Percentiles rank a stretch among this genome's conserved stretches.
Conservation (phyloP, 2,329 filamentous ascomycete genomes). For the Pyricularia grisea region DNA sequence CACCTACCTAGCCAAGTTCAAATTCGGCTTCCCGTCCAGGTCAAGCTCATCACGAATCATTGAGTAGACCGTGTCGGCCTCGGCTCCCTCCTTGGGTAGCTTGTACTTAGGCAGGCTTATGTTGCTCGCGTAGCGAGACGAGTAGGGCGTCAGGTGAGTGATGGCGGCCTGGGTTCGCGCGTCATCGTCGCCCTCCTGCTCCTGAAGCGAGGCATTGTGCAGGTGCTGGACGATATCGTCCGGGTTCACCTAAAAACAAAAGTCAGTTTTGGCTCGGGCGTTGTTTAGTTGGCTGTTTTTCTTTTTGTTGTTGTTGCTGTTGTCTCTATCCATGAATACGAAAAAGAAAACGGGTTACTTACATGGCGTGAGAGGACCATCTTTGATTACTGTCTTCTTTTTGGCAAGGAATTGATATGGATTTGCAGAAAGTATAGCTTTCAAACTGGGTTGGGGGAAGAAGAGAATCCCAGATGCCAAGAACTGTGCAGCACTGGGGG, state of each 20-base stretch:
- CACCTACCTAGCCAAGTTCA: constrained; percentile 51
- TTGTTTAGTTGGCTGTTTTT: not conserved
- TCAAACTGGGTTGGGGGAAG: too few relatives aligned
- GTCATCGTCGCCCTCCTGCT: constrained; percentile 19
- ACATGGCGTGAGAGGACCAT: constrained; percentile 43
- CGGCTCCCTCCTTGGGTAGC: constrained; percentile 46
- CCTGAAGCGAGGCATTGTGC: constrained; percentile 23
- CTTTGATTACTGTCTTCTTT: constrained; percentile 4
- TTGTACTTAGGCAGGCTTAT: constrained; percentile 50
- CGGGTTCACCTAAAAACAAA: constrained; percentile 36
- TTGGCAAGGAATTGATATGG: not conserved
- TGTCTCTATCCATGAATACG: not conserved
- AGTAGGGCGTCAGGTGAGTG: constrained; percentile 48
- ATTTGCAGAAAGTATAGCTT: not conserved
- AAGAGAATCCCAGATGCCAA: too few relatives aligned
- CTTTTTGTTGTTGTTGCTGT: not conserved
- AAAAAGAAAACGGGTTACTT: constrained; percentile 9
- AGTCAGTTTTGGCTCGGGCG: not conserved
- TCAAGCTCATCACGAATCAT: constrained; percentile 55
- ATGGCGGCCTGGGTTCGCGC: constrained; percentile 29
- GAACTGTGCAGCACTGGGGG: too few relatives aligned
- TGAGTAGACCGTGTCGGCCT: constrained; percentile 55
- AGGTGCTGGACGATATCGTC: constrained; percentile 45
- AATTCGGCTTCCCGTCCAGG: constrained; percentile 55
- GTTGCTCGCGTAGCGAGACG: constrained; percentile 43